Conservation (phyloP, 495 filamentous ascomycete species). For the Haplographium delicatum region DNA sequence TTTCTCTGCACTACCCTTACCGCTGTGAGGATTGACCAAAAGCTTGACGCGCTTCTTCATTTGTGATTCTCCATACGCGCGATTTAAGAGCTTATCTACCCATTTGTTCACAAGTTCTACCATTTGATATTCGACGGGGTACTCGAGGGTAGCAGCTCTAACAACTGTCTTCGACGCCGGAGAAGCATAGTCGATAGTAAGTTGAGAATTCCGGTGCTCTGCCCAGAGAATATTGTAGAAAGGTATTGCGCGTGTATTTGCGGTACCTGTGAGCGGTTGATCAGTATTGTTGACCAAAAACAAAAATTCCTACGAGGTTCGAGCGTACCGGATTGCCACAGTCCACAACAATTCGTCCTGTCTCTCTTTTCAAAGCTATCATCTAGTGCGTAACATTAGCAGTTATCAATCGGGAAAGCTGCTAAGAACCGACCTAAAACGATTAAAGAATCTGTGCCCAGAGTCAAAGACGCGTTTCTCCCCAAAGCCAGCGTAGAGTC, state of each 20-base stretch:
- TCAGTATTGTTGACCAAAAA: no score
- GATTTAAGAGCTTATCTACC: conserved; percentile 57
- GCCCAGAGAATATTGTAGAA: conserved; percentile 86
- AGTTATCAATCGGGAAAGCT: neutral
- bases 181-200: conserved; percentile 72
- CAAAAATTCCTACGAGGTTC: no score
- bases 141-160: conserved; percentile 52
- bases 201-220: conserved; percentile 47
- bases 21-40: conserved; percentile 85
- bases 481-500: conserved; percentile 49
- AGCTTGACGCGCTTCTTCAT: conserved; percentile 75
- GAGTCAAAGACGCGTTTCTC: conserved; percentile 54
- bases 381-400: conserved; percentile 32
- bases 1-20: conserved; percentile 69
- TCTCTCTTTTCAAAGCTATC: conserved; percentile 37
- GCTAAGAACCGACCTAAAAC: conserved; percentile 45
- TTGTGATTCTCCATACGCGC: conserved; percentile 68
- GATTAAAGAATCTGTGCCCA: conserved; percentile 59
- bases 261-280: no score
- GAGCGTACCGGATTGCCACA: conserved; percentile 34
- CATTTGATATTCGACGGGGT: conserved; percentile 51
- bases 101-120: conserved; percentile 49
- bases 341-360: conserved; percentile 40
- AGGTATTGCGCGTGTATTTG: conserved; percentile 47
- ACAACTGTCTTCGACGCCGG: conserved; percentile 50